These are phyloP conservation scores for Tricholoma sp. DNA, from an alignment of 768 basidiomycete species.

Conservation along the genomic window DNA sequence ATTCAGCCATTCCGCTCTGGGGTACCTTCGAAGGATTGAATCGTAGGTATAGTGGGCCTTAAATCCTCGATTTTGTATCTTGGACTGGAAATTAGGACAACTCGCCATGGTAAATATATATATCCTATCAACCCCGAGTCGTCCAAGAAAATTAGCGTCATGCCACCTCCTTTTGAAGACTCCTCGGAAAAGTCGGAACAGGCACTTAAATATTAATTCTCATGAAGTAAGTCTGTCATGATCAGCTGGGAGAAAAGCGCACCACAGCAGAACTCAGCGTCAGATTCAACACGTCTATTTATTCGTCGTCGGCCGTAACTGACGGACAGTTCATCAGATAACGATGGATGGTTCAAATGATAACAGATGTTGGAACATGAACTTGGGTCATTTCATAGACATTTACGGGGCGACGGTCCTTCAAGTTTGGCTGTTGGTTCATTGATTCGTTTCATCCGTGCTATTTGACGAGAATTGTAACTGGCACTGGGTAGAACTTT, in stretches of 20 bases:
- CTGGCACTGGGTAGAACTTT: too few relatives aligned
- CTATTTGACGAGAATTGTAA: too few relatives aligned
- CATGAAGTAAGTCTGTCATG: neutral
- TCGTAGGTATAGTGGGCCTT: too few relatives aligned
- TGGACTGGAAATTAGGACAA: neutral
- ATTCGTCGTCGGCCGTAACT: neutral
- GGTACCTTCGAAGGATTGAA: too few relatives aligned
- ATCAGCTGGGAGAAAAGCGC: neutral
- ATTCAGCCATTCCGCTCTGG: too few relatives aligned
- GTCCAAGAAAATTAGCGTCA: neutral
- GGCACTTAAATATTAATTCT: neutral
- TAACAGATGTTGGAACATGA: slow-evolving; percentile 2
- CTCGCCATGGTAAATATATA: neutral
- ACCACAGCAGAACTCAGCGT: neutral
- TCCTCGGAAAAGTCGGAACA: neutral
- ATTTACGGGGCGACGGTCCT: slow-evolving; percentile 5
- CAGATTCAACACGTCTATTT: neutral
- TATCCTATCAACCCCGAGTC: neutral
- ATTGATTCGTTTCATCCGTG: too few relatives aligned
- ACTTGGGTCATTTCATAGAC: slow-evolving; percentile 5
- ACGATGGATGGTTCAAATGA: slow-evolving; percentile 6
- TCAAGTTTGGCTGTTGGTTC: too few relatives aligned
- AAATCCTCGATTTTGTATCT: neutral
- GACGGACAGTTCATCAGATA: slow-evolving; percentile 11
- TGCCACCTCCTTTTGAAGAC: neutral